Percentiles rank a stretch among this genome's conserved stretches.
phyloP scores from a whole-genome alignment of 345 rosid genomes.

The Orychophragmus violaceus region DNA sequence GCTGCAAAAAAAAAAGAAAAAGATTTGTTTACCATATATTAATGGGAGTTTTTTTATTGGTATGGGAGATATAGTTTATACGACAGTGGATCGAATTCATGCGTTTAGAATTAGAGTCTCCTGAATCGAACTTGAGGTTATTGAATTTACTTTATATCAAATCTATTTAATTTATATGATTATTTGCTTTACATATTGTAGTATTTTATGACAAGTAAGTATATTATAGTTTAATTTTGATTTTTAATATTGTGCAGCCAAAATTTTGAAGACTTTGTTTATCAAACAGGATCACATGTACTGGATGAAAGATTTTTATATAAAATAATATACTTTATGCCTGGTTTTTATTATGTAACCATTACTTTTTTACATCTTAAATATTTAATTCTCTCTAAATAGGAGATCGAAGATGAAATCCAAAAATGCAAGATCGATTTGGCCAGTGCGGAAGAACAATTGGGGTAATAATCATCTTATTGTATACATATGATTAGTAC shows the following conservation, averaged over 20 bases:
- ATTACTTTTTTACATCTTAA: neutral
- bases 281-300: slow-evolving; percentile 11
- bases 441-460: neutral
- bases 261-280: neutral
- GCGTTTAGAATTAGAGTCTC: neutral
- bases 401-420: slow-evolving; percentile 5
- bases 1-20: no score
- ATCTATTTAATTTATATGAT: neutral
- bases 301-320: neutral
- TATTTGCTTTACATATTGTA: neutral
- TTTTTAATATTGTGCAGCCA: neutral
- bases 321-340: neutral
- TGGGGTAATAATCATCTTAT: slow-evolving; percentile 9
- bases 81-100: neutral
- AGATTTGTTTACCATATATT: no score
- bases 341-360: neutral
- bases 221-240: neutral
- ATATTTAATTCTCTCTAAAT: neutral
- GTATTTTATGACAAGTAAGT: neutral
- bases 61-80: neutral
- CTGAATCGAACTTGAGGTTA: neutral
- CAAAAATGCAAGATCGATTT: neutral
- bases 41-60: no score
- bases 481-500: neutral
- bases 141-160: neutral